Evolutionary conservation across 768 basidiomycete genomes (phyloP).

Genomic region (Lentinula raphanica): DNA sequence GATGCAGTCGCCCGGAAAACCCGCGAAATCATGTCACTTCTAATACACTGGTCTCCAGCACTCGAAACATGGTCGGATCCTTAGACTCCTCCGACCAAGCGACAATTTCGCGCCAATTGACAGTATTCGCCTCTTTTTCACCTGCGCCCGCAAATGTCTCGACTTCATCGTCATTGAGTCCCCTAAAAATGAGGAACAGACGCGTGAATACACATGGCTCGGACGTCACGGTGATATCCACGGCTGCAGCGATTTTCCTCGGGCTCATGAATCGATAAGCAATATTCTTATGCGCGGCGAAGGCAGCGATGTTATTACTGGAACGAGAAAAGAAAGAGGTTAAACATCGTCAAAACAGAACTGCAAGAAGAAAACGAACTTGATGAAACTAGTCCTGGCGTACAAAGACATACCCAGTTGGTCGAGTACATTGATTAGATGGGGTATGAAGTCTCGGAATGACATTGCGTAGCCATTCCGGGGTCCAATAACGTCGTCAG

Average conservation of each 20-base stretch:
- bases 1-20: not conserved
- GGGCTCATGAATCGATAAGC: conserved; percentile 87
- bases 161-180: conserved; percentile 75
- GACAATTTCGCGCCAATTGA: conserved; percentile 77
- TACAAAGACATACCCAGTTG: conserved; percentile 80
- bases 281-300: conserved; percentile 77
- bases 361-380: conserved; percentile 32
- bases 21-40: conserved; percentile 47
- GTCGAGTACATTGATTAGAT: conserved; percentile 77
- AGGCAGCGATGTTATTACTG: conserved; percentile 73
- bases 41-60: conserved; percentile 74
- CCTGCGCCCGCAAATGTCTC: conserved; percentile 70
- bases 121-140: conserved; percentile 78
- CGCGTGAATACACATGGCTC: conserved; percentile 81
- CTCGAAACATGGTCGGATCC: conserved; percentile 67
- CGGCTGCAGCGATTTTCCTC: conserved; percentile 73
- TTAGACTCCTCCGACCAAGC: conserved; percentile 81
- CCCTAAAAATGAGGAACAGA: conserved; percentile 82
- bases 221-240: conserved; percentile 79
- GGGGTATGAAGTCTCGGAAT: conserved; percentile 73
- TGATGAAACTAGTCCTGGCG: conserved; percentile 78
- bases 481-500: conserved; percentile 72
- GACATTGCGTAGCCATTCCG: conserved; percentile 85
- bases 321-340: conserved; percentile 3
- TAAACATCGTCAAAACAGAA: not conserved